Evolutionary conservation across 139 green algal species (phyloP), one percentile per base, ranked within the genome.

Genomic region (Pedinophyceae sp.): DNA sequence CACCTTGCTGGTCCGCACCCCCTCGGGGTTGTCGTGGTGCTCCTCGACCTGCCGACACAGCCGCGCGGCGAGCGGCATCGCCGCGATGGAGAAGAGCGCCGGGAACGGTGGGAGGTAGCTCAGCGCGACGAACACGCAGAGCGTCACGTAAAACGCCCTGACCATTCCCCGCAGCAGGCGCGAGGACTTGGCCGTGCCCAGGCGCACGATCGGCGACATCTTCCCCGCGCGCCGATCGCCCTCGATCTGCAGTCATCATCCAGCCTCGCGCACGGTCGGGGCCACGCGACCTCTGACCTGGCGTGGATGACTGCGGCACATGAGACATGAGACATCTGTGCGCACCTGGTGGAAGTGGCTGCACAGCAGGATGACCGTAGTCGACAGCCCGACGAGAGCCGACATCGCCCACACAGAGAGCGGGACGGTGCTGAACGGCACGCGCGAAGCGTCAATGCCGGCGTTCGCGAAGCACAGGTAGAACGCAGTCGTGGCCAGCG

Each of bases 301-400:
- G n/a, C n/a, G n/a, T n/a, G n/a, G n/a, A n/a, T n/a, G n/a, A n/a
- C n/a, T n/a, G n/a, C n/a, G n/a, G n/a, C n/a, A n/a, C n/a, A n/a
- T n/a, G n/a, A n/a, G n/a, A n/a, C n/a, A n/a, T n/a, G n/a, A n/a
- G n/a, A n/a, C n/a, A n/a, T n/a, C n/a, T n/a, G n/a, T n/a, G n/a
- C n/a, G n/a, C n/a, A n/a, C n/a, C 54, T 73, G 65, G 59, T 97
- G 89, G 56, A 93, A 97, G 73, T 97, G 89, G 51, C 71, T 85
- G 69, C 79, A 91, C 70, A 97, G 93, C 4, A 97, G 74, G 62
- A 97, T 91, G 58, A 69, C 50, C 22, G 78, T 85, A 22, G 87
- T 95, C 34, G 80, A 92, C 30, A 85, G 30, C 28, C 89, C 89
- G 1, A 95, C 73, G 24, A 93, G 47, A 7, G 73, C 34, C 3